These are phyloP conservation scores for Yamadazyma sp. DNA, from an alignment of 1,139 yeast genomes.

Conservation along the genomic window DNA sequence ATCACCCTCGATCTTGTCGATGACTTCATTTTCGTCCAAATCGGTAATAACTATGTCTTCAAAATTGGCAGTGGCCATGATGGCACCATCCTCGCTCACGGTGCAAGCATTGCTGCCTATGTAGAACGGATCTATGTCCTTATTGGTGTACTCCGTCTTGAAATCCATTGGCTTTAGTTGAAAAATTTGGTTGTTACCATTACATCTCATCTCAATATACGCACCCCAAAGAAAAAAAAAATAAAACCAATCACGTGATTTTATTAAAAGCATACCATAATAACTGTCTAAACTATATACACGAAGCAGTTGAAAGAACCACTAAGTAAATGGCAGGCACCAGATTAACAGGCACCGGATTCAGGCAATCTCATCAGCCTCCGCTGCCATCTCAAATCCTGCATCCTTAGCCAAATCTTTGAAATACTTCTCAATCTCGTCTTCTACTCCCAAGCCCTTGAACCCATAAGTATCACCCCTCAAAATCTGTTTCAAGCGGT, in stretches of 20 bases:
- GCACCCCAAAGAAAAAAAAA: neutral
- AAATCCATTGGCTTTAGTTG: conserved; percentile 24
- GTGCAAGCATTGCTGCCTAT: conserved; percentile 82
- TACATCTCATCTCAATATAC: conserved; percentile 5
- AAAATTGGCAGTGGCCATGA: conserved; percentile 76
- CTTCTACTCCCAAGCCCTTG: conserved; percentile 45
- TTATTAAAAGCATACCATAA: too few relatives aligned
- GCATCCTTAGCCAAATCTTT: conserved; percentile 39
- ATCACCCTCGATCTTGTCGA: conserved; percentile 78
- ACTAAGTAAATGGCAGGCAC: too few relatives aligned
- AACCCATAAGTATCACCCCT: conserved; percentile 33
- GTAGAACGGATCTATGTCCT: conserved; percentile 66
- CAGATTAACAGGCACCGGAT: neutral
- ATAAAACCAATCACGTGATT: conserved; percentile 1
- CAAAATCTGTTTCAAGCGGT: conserved; percentile 41
- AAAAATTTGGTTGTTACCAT: conserved; percentile 6
- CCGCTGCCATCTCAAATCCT: conserved; percentile 33
- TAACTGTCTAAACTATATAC: too few relatives aligned
- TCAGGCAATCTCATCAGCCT: neutral
- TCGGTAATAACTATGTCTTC: conserved; percentile 78
- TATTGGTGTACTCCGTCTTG: conserved; percentile 33
- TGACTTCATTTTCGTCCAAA: conserved; percentile 52
- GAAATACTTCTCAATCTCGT: conserved; percentile 45
- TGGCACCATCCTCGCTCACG: conserved; percentile 59
- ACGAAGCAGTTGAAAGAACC: too few relatives aligned